Conservation (phyloP, 495 filamentous ascomycete species). For the Hyaloscypha variabilis region DNA sequence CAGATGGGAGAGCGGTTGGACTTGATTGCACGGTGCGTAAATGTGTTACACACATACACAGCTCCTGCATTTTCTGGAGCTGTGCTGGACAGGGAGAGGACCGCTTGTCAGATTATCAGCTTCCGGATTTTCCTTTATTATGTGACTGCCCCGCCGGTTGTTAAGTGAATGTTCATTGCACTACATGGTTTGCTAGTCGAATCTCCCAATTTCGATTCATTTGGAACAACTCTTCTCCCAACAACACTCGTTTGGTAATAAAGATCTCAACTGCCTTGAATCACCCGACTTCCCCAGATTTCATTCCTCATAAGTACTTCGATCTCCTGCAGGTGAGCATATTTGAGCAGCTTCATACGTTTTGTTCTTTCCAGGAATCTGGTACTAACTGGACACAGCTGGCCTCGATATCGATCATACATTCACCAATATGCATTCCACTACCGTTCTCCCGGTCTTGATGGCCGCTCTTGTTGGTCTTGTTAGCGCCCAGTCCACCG, state of each 20-base stretch:
- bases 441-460: slow-evolving; percentile 41
- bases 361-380: background rate
- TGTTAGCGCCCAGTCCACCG: slow-evolving; percentile 42
- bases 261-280: background rate
- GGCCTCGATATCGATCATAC: background rate
- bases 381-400: background rate
- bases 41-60: background rate
- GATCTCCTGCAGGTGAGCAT: background rate
- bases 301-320: background rate
- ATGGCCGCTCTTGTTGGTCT: slow-evolving; percentile 40
- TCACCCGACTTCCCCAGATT: background rate
- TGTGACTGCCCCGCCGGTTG: background rate
- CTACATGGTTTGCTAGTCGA: background rate
- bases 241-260: slow-evolving; percentile 2
- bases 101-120: background rate
- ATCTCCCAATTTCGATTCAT: background rate
- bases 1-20: background rate
- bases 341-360: background rate
- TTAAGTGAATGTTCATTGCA: background rate
- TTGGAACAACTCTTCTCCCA: background rate
- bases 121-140: background rate
- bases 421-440: slow-evolving; percentile 42
- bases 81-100: background rate
- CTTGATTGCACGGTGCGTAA: background rate
- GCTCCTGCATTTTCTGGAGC: background rate